phyloP scores from a whole-genome alignment of 1,139 yeast genomes.

The Hyphopichia fennica region DNA sequence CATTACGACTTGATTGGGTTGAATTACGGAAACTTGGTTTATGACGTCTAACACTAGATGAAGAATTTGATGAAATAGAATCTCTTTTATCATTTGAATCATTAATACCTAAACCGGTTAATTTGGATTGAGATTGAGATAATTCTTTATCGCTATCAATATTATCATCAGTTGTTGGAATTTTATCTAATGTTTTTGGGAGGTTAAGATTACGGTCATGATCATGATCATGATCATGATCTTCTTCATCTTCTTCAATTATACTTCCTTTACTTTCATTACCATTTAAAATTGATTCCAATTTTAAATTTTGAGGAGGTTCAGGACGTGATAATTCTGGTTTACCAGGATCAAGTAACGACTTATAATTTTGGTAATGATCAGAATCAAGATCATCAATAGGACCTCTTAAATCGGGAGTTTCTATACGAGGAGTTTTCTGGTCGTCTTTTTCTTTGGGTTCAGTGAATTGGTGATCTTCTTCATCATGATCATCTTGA shows the following conservation, averaged over 20 bases:
- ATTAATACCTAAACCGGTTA: conserved; percentile 3
- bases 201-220: conserved; percentile 11
- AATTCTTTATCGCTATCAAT: conserved; percentile 21
- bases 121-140: neutral
- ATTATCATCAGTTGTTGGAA: conserved; percentile 37
- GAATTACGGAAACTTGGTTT: conserved; percentile 4
- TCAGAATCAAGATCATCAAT: neutral
- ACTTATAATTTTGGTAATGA: conserved; percentile 10
- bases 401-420: conserved; percentile 8
- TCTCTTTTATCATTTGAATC: neutral
- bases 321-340: conserved; percentile 10
- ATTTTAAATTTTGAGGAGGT: conserved; percentile 6
- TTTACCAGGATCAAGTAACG: conserved; percentile 47
- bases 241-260: conserved; percentile 8
- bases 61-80: neutral
- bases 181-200: conserved; percentile 21
- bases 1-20: conserved; percentile 6
- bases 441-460: neutral
- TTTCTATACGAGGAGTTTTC: neutral
- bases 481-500: neutral
- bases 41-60: neutral
- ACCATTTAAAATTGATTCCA: conserved; percentile 6
- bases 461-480: neutral
- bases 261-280: conserved; percentile 4
- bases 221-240: neutral